Evolutionary conservation across 2,329 filamentous ascomycete species (phyloP), one percentile per base, ranked within the genome.

Genomic region (Aspergillus terreus): DNA sequence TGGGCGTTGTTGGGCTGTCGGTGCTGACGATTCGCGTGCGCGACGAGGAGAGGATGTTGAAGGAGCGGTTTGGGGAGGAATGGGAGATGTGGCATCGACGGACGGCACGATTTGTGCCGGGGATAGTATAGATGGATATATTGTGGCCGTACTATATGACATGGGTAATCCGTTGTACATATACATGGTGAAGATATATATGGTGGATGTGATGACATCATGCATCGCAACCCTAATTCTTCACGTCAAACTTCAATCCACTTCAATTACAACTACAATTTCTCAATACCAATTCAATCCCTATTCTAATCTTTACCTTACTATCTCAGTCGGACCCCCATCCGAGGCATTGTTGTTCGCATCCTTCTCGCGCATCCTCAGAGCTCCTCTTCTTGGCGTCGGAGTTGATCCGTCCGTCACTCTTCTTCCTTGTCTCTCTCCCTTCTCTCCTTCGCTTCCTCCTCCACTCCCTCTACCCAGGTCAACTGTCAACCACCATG

Each of bases 11-110:
- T 38, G 14, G 55, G 32, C 41, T 67, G n/a, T 42, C 40, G 27
- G 15, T 67, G 6, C 44, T 65, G 4, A 58, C 55, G 0, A 45
- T 72, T 3, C 65, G 79, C 21, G 73, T 82, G 1, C 58, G 49
- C 30, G 72, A 82, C 53, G 78, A 81, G 58, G 80, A 83, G 58
- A 51, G 44, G 1, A 80, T 83, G 78, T 53, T 82, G 54, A 67
- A 58, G 46, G 65, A 58, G 4, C 63, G 67, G 14, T 82, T 82
- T 66, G 76, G 77, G 0, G 55, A 59, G 10, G 65, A 76, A 45
- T 82, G 79, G 78, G 73, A 76, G 52, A 56, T 57, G 5, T 81
- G 78, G 75, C 72, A 81, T 65, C 52, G 55, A 3, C 63, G 49
- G 49, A 82, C 80, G 4, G 72, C 72, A 41, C 70, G 78, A 27